Conservation (phyloP, 2,329 filamentous ascomycete genomes). For the Sporothrix variecibatus region DNA sequence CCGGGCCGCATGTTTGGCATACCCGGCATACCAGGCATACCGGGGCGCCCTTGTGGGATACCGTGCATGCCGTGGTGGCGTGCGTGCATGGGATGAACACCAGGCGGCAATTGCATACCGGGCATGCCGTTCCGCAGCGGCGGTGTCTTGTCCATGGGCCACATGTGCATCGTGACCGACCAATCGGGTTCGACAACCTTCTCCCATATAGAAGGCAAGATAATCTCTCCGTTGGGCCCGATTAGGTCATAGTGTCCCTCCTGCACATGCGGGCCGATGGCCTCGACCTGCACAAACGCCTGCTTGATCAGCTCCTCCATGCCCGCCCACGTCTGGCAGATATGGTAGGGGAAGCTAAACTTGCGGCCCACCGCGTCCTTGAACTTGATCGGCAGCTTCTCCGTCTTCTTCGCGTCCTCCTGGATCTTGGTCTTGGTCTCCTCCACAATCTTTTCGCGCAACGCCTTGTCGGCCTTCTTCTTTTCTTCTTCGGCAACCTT, state of each 20-base stretch:
- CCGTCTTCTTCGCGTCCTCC: conserved; percentile 51
- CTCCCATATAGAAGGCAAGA: conserved; percentile 80
- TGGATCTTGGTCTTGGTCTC: conserved; percentile 50
- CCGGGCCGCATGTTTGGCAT: conserved; percentile 19
- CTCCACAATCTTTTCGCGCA: conserved; percentile 52
- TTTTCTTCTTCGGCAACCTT: conserved; percentile 49
- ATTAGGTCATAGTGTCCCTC: conserved; percentile 79
- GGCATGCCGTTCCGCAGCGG: conserved; percentile 30
- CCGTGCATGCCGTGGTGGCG: conserved; percentile 18
- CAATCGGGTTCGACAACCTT: conserved; percentile 78
- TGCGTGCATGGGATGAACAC: not conserved
- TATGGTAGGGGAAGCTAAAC: conserved; percentile 85
- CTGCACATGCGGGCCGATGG: conserved; percentile 73
- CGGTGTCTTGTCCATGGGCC: conserved; percentile 54
- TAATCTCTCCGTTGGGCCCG: conserved; percentile 78
- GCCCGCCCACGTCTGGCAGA: conserved; percentile 83
- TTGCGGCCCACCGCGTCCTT: conserved; percentile 90
- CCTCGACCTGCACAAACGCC: conserved; percentile 76
- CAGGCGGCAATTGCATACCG: conserved; percentile 13
- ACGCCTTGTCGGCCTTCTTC: conserved; percentile 58
- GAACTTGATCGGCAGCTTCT: conserved; percentile 79
- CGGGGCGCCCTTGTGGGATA: conserved; percentile 2
- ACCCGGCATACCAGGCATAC: conserved; percentile 11
- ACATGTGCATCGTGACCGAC: conserved; percentile 62
- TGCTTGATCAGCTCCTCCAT: conserved; percentile 87